These are phyloP conservation scores for Pisolithus microcarpus DNA, from an alignment of 768 basidiomycete genomes.

Conservation along the genomic window DNA sequence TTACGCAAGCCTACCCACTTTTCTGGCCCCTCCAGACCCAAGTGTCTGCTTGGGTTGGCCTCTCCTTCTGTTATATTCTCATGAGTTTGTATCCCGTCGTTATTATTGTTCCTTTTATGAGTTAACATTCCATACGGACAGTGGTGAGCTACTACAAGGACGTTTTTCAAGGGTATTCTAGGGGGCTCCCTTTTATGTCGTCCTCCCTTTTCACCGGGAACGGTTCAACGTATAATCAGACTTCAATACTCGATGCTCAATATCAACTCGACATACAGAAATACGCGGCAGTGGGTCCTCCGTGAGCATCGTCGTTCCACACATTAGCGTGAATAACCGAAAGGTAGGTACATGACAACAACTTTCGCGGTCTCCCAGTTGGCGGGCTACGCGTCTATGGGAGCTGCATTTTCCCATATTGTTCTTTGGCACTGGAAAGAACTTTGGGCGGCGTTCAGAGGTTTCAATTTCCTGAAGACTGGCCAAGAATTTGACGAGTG, in stretches of 20 bases:
- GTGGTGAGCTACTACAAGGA: slow-evolving; percentile 29
- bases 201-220: slow-evolving; percentile 33
- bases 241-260: slow-evolving; percentile 7
- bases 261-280: slow-evolving; percentile 6
- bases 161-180: slow-evolving; percentile 34
- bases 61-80: slow-evolving; percentile 15
- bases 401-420: slow-evolving; percentile 38
- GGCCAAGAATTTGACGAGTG: slow-evolving; percentile 5
- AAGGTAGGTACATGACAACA: slow-evolving; percentile 10
- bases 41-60: slow-evolving; percentile 16
- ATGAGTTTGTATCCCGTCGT: slow-evolving; percentile 25
- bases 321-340: slow-evolving; percentile 4
- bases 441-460: slow-evolving; percentile 16
- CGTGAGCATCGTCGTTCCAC: slow-evolving; percentile 3
- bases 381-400: slow-evolving; percentile 8
- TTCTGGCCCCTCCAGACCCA: slow-evolving; percentile 51
- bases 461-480: slow-evolving; percentile 22
- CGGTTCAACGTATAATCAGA: slow-evolving; percentile 9
- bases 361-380: slow-evolving; percentile 9
- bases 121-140: background rate
- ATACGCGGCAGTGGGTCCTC: slow-evolving; percentile 8
- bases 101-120: background rate
- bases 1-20: slow-evolving; percentile 47
- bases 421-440: slow-evolving; percentile 49
- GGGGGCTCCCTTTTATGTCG: slow-evolving; percentile 41